These are phyloP conservation scores for Sordaria brevicollis DNA, from an alignment of 495 filamentous ascomycete genomes.

Conservation along the genomic window DNA sequence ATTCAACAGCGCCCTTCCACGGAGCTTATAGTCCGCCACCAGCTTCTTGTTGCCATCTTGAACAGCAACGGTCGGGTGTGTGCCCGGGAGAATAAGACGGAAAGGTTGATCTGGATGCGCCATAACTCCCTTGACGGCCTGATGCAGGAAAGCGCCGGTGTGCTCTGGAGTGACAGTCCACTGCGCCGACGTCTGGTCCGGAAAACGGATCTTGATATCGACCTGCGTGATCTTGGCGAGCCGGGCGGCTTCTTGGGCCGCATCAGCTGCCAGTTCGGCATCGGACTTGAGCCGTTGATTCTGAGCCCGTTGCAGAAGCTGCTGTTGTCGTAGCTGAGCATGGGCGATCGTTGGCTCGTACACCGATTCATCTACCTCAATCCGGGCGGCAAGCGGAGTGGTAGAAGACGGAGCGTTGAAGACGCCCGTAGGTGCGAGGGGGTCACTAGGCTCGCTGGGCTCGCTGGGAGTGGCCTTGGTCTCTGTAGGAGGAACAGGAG, in stretches of 20 bases:
- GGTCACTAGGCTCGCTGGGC: slow-evolving; percentile 14
- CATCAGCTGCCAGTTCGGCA: slow-evolving; percentile 50
- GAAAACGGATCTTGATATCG: slow-evolving; percentile 73
- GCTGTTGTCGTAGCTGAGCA: slow-evolving; percentile 68
- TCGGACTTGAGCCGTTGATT: slow-evolving; percentile 64
- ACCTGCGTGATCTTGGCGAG: slow-evolving; percentile 57
- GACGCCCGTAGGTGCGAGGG: slow-evolving; percentile 47
- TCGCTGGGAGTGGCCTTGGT: background rate
- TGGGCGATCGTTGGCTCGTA: slow-evolving; percentile 81
- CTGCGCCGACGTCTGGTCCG: slow-evolving; percentile 65
- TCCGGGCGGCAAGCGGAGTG: slow-evolving; percentile 64
- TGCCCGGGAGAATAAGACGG: slow-evolving; percentile 33
- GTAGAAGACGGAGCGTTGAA: slow-evolving; percentile 61
- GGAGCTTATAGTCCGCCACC: slow-evolving; percentile 61
- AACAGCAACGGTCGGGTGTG: slow-evolving; percentile 6
- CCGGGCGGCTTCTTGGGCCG: slow-evolving; percentile 46
- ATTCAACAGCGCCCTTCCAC: slow-evolving; percentile 60
- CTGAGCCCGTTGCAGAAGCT: slow-evolving; percentile 50
- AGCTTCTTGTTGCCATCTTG: slow-evolving; percentile 39
- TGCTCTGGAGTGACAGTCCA: slow-evolving; percentile 52
- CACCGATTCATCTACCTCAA: slow-evolving; percentile 55
- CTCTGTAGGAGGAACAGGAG: background rate
- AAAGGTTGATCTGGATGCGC: slow-evolving; percentile 36
- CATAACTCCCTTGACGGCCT: slow-evolving; percentile 48
- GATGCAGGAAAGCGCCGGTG: slow-evolving; percentile 56